A percentile compares a stretch with the other conserved stretches of the same genome.
Evolutionary conservation across 345 rosid species (phyloP).

Genomic region (Brassica carinata): DNA sequence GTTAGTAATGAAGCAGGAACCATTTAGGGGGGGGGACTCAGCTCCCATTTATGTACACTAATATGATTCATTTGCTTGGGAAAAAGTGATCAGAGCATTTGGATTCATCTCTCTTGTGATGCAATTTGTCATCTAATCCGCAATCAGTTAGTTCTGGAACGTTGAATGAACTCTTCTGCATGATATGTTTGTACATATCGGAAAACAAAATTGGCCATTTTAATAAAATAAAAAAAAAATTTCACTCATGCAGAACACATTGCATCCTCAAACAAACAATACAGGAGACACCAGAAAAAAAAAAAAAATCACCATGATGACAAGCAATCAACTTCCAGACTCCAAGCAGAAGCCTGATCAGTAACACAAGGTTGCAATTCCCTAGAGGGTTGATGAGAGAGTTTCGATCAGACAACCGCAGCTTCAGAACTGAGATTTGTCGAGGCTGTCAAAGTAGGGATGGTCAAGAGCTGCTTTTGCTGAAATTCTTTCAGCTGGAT

Average conservation of each 20-base stretch:
- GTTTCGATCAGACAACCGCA: slow-evolving; percentile 22
- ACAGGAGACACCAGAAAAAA: background rate
- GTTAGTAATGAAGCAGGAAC: slow-evolving; percentile 10
- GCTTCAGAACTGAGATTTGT: slow-evolving; percentile 88
- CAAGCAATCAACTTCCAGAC: slow-evolving; percentile 20
- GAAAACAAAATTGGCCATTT: background rate
- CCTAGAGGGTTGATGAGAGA: slow-evolving; percentile 44
- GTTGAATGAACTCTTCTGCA: background rate
- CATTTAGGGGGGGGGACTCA: background rate
- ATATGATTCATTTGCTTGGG: slow-evolving; percentile 5
- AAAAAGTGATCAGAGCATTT: background rate
- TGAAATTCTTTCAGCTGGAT: slow-evolving; percentile 82
- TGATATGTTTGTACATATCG: background rate
- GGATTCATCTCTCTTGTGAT: background rate
- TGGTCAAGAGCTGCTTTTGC: slow-evolving; percentile 88
- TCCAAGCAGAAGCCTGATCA: background rate
- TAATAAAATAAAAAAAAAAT: background rate
- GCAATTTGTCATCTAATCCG: background rate
- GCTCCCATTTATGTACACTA: slow-evolving; percentile 8
- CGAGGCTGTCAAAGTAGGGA: slow-evolving; percentile 90
- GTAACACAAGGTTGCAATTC: background rate
- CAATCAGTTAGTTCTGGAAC: background rate
- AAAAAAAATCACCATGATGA: slow-evolving; percentile 17
- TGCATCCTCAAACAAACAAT: background rate
- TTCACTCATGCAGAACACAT: background rate